Evolutionary conservation across 2,329 filamentous ascomycete genomes (phyloP).

Genomic region (Conoideocrella luteorostrata): DNA sequence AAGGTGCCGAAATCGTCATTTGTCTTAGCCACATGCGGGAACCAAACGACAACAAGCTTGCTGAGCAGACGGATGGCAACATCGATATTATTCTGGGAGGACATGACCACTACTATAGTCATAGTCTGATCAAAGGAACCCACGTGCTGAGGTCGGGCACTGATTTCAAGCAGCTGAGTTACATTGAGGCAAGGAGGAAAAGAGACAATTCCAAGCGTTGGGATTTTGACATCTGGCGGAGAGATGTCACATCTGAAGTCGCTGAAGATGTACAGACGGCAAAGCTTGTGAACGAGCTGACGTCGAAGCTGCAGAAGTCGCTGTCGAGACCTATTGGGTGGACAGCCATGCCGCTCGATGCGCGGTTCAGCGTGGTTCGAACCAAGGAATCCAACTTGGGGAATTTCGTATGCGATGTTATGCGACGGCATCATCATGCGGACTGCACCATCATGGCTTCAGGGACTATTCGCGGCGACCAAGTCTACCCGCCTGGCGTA

Average conservation of each 20-base stretch:
- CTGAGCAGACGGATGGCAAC: conserved; percentile 62
- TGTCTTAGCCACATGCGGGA: conserved; percentile 81
- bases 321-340: conserved; percentile 79
- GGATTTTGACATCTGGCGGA: conserved; percentile 71
- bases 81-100: conserved; percentile 84
- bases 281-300: conserved; percentile 60
- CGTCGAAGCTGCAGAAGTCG: conserved; percentile 66
- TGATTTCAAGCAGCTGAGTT: conserved; percentile 89
- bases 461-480: conserved; percentile 81
- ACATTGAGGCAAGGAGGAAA: conserved; percentile 68
- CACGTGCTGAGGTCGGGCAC: conserved; percentile 83
- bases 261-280: conserved; percentile 55
- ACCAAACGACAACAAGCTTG: conserved; percentile 83
- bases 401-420: conserved; percentile 88
- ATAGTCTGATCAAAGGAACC: conserved; percentile 68
- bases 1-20: conserved; percentile 78
- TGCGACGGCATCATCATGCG: conserved; percentile 73
- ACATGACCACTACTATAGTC: conserved; percentile 84
- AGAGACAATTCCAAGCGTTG: conserved; percentile 44
- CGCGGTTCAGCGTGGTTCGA: conserved; percentile 77
- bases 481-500: conserved; percentile 77
- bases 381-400: conserved; percentile 74
- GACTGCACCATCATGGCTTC: conserved; percentile 82
- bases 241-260: conserved; percentile 66
- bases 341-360: conserved; percentile 75